Percentiles rank a stretch among this genome's conserved stretches.
These are phyloP conservation scores for Yamadazyma paraphyllophila DNA, from an alignment of 805 yeast genomes.

Conservation along the genomic window DNA sequence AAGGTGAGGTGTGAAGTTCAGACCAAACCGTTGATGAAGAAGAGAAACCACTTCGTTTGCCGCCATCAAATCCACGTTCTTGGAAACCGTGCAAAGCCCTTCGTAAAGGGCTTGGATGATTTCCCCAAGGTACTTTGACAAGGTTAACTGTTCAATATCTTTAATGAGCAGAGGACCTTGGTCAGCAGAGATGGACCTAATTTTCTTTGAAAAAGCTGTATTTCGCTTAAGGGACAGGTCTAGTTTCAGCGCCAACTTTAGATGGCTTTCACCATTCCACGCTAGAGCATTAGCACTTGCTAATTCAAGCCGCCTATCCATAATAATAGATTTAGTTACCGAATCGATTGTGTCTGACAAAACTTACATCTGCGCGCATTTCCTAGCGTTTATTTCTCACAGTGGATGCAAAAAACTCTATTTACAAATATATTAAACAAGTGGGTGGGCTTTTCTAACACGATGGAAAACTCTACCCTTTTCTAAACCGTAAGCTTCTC, in stretches of 20 bases:
- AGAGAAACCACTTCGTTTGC: constrained; percentile 67
- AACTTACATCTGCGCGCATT: not conserved
- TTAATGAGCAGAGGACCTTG: constrained; percentile 46
- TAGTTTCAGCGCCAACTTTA: constrained; percentile 26
- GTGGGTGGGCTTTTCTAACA: constrained; percentile 43
- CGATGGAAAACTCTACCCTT: constrained; percentile 73
- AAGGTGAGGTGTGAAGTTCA: constrained; percentile 50
- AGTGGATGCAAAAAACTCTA: not conserved
- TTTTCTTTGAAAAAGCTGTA: constrained; percentile 71
- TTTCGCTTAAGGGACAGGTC: constrained; percentile 84
- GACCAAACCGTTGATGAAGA: constrained; percentile 71
- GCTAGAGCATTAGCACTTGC: not conserved
- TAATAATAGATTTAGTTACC: no score
- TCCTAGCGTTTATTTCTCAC: not conserved
- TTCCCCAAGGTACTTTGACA: constrained; percentile 76
- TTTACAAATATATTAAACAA: constrained; percentile 8
- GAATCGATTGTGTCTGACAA: no score
- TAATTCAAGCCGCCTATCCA: no score
- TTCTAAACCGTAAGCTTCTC: constrained; percentile 71
- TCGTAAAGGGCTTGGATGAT: constrained; percentile 61
- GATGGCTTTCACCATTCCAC: not conserved
- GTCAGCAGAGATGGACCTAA: constrained; percentile 59
- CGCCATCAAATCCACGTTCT: constrained; percentile 57
- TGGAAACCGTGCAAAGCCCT: constrained; percentile 51
- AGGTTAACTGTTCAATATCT: constrained; percentile 60